A percentile compares a stretch with the other conserved stretches of the same genome.
Conservation (phyloP, 352 stramenopile species). For the Pythium vanterpoolii region DNA sequence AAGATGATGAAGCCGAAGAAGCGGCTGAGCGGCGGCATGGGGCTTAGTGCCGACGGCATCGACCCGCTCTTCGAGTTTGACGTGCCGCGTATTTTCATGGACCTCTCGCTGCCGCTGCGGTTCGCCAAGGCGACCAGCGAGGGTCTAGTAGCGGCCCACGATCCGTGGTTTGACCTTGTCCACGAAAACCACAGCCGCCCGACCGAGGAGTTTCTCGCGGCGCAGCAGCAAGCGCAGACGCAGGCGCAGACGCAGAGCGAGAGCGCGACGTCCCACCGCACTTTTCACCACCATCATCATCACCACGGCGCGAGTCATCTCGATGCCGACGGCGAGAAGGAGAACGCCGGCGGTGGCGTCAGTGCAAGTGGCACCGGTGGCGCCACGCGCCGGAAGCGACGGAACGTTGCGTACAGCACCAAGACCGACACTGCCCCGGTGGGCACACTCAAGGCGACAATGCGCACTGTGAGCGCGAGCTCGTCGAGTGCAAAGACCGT, state of each 20-base stretch:
- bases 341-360: slow-evolving; percentile 9
- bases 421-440: slow-evolving; percentile 3
- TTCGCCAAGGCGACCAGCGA: slow-evolving; percentile 8
- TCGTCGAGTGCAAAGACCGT: too few species aligned
- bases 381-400: slow-evolving; percentile 6
- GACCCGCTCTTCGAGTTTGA: slow-evolving; percentile 79
- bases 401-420: slow-evolving; percentile 14
- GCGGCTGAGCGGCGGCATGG: slow-evolving; percentile 26
- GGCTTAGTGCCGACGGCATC: slow-evolving; percentile 26
- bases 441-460: slow-evolving; percentile 9
- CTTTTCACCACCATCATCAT: slow-evolving; percentile 1
- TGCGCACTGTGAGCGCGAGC: slow-evolving; percentile 11
- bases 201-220: slow-evolving; percentile 37
- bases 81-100: slow-evolving; percentile 47
- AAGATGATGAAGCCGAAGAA: slow-evolving; percentile 27
- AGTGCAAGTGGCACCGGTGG: not conserved
- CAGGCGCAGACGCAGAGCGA: slow-evolving; percentile 7
- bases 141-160: slow-evolving; percentile 22
- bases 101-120: slow-evolving; percentile 38
- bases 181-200: slow-evolving; percentile 55
- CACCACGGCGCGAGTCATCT: too few species aligned
- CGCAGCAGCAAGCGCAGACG: slow-evolving; percentile 15
- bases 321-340: slow-evolving; percentile 22
- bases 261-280: not conserved
- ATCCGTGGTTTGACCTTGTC: slow-evolving; percentile 63